These are phyloP conservation scores for Phylloporus arenicola DNA, from an alignment of 768 basidiomycete species.

Conservation along the genomic window DNA sequence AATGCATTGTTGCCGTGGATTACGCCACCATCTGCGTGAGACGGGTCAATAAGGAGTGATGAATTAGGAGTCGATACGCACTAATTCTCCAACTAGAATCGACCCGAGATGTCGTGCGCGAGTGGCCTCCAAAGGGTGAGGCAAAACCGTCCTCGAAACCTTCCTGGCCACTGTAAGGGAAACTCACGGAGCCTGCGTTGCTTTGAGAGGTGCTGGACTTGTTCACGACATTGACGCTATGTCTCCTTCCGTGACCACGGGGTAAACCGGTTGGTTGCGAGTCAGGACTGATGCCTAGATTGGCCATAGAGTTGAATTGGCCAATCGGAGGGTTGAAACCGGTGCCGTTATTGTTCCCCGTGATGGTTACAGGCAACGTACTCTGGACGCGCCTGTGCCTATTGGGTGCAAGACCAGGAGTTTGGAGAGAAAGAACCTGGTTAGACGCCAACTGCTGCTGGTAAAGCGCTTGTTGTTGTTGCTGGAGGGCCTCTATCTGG, in stretches of 20 bases:
- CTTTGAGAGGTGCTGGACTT: constrained; percentile 49
- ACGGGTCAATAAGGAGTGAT: constrained; percentile 8
- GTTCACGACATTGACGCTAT: constrained; percentile 89
- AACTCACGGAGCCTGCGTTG: constrained; percentile 45
- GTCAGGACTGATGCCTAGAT: constrained; percentile 55
- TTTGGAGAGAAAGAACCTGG: constrained; percentile 75
- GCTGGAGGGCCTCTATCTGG: constrained; percentile 86
- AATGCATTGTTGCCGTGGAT: constrained; percentile 58
- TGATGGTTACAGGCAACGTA: constrained; percentile 59
- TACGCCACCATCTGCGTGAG: constrained; percentile 62
- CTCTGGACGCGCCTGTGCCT: constrained; percentile 87
- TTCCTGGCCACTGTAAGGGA: constrained; percentile 50
- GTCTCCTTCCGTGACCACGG: constrained; percentile 81
- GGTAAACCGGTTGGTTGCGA: constrained; percentile 62
- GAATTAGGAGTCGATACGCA: constrained; percentile 35
- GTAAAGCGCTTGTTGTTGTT: constrained; percentile 86
- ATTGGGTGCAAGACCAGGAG: constrained; percentile 63
- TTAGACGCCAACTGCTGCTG: constrained; percentile 88
- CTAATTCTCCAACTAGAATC: constrained; percentile 90
- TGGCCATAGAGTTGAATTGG: constrained; percentile 55
- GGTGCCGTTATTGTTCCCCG: constrained; percentile 36
- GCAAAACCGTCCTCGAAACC: constrained; percentile 77
- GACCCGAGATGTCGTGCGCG: constrained; percentile 67
- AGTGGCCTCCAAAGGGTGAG: constrained; percentile 62
- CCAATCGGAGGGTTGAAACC: constrained; percentile 44